Evolutionary conservation across 805 yeast genomes (phyloP), one percentile per base, ranked within the genome.

Genomic region (Candida nitratophila): DNA sequence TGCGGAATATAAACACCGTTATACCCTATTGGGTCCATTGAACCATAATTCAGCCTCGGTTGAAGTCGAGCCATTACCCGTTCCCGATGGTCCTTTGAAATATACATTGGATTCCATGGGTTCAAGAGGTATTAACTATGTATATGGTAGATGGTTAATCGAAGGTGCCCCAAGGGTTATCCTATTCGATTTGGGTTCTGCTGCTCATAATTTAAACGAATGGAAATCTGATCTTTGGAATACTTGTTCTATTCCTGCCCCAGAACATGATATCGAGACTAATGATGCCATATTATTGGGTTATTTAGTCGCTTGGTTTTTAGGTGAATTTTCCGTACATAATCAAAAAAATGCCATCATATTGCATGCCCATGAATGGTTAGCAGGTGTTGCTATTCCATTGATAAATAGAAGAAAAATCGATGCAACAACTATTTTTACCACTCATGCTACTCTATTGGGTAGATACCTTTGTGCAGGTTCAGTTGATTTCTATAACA

Each of bases 401-500:
- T 71, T 91, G 45, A 89, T 96, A 63, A 74, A 96, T 57, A 87
- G 87, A 64, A 80, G 98, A 57, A 77, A 88, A 56, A 83, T 91
- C 47, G 99, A 91, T 58, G 89, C 88, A 47, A 88, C 96, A 47
- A 90, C 99, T 22, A 84, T 91, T 50, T 91, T 91, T 73, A 91
- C 99, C 34, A 91, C 99, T 20, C 99, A 91, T 65, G 99, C 99
- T 3, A 91, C 99, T 11, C 70, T 91, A 50, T 74, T 93, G 51
- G 99, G 99, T 36, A 79, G 99, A 54, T 91, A 91, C 62, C 68
- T 91, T 49, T 91, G 98, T 71, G 98, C 98, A 7, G 98, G 98
- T 27, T 82, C 90, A 34, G 95, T 89, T 37, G 99, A 91, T 64
- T 93, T 91, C 60, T 91, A 91, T 72, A 91, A 91, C 69, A 89